These are phyloP conservation scores for Blastocystis sp. DNA, from an alignment of 352 stramenopile species.

Conservation along the genomic window DNA sequence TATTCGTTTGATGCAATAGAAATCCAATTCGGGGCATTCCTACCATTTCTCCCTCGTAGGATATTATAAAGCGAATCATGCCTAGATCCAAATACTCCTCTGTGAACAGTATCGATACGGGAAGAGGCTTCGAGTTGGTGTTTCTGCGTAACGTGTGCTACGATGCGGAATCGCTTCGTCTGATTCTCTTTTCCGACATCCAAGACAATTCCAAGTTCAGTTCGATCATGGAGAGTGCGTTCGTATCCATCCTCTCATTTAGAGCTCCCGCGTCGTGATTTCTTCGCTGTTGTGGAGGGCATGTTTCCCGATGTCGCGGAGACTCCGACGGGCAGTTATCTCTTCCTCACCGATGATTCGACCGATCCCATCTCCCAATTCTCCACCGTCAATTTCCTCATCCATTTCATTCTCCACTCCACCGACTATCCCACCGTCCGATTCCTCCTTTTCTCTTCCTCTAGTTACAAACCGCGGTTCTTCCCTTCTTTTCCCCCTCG, in stretches of 20 bases:
- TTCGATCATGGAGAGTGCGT: background rate
- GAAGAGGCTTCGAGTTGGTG: background rate
- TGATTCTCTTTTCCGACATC: background rate
- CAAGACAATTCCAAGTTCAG: background rate
- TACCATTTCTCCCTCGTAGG: background rate
- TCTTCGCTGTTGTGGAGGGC: conserved; percentile 17
- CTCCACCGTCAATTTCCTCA: conserved; percentile 3
- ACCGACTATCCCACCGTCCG: background rate
- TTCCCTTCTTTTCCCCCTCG: background rate
- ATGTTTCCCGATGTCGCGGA: background rate
- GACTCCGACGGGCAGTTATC: background rate
- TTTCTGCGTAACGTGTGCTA: conserved; percentile 46
- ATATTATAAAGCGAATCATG: background rate
- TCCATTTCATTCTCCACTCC: conserved; percentile 2
- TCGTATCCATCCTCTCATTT: background rate
- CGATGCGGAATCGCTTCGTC: background rate
- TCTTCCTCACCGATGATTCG: background rate
- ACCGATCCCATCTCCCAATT: conserved; percentile 19
- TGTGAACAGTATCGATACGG: background rate
- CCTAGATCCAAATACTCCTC: background rate
- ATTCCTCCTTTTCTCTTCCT: background rate
- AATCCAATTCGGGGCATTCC: background rate
- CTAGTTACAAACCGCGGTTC: background rate
- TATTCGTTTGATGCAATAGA: background rate
- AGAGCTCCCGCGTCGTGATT: conserved; percentile 17